A percentile compares a stretch with the other conserved stretches of the same genome.
phyloP scores from a whole-genome alignment of 2,329 filamentous ascomycete genomes.

The Aspergillus pseudoglaucus region DNA sequence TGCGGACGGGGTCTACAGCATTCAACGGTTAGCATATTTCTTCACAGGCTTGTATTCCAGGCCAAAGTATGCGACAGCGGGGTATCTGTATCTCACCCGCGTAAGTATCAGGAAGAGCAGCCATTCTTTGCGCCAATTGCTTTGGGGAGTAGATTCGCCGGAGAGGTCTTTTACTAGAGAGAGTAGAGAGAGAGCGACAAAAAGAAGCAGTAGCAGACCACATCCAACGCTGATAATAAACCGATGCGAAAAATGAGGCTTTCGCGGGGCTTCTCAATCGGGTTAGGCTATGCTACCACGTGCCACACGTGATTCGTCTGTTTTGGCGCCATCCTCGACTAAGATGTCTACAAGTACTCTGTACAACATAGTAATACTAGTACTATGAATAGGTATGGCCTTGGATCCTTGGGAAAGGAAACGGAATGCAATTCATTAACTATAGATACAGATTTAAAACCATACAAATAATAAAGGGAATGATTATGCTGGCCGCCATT shows the following conservation, averaged over 20 bases:
- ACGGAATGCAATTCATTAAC: background rate
- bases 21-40: slow-evolving; percentile 1
- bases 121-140: slow-evolving; percentile 40
- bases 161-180: slow-evolving; percentile 18
- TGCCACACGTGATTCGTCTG: background rate
- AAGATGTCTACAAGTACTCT: background rate
- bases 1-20: slow-evolving; percentile 55
- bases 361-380: no score
- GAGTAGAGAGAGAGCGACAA: slow-evolving; percentile 15
- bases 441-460: background rate
- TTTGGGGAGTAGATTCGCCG: slow-evolving; percentile 27
- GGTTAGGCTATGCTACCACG: background rate
- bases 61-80: background rate
- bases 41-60: background rate
- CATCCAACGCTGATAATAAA: background rate
- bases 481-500: slow-evolving; percentile 48
- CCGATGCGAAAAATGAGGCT: background rate
- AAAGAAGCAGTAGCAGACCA: background rate
- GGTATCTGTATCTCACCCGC: slow-evolving; percentile 45
- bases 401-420: background rate
- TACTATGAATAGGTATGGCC: background rate
- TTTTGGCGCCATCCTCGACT: no score
- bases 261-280: background rate
- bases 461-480: background rate
- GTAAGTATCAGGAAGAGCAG: slow-evolving; percentile 52